Evolutionary conservation across 176 grass and related monocot genomes (phyloP).

Genomic region (Lolium multiflorum): DNA sequence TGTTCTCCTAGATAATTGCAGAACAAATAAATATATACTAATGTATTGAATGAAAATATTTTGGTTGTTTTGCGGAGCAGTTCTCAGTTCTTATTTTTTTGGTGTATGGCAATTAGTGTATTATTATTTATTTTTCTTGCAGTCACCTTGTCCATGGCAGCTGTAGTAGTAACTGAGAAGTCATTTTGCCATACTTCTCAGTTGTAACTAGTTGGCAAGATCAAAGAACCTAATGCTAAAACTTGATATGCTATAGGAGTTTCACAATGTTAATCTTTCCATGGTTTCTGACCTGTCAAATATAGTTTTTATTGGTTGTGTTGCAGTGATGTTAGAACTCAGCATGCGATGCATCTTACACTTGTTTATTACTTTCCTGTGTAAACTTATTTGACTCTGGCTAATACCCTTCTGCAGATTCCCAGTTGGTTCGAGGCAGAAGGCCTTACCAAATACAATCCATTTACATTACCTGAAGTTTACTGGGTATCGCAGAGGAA

Average conservation of each 20-base stretch:
- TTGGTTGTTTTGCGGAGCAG: background rate
- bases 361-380: background rate
- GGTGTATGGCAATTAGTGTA: background rate
- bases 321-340: slow-evolving; percentile 13
- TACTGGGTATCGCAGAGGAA: slow-evolving; percentile 90
- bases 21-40: background rate
- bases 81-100: slow-evolving; percentile 4
- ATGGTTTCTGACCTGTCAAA: background rate
- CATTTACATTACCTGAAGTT: slow-evolving; percentile 90
- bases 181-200: slow-evolving; percentile 13
- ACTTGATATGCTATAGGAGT: slow-evolving; percentile 16
- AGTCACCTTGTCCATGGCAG: background rate
- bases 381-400: background rate
- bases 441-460: slow-evolving; percentile 81
- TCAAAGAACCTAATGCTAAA: slow-evolving; percentile 1
- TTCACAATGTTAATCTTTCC: slow-evolving; percentile 27
- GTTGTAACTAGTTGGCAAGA: slow-evolving; percentile 20
- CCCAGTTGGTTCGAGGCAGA: slow-evolving; percentile 84
- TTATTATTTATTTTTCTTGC: slow-evolving; percentile 13
- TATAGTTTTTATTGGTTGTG: slow-evolving; percentile 16
- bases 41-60: slow-evolving; percentile 9
- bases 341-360: slow-evolving; percentile 10
- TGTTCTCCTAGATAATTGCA: slow-evolving; percentile 29
- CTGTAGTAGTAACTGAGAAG: slow-evolving; percentile 4
- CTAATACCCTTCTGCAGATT: slow-evolving; percentile 62